Conservation (phyloP, 441 rosid genomes). For the Arabidopsis lyrata region DNA sequence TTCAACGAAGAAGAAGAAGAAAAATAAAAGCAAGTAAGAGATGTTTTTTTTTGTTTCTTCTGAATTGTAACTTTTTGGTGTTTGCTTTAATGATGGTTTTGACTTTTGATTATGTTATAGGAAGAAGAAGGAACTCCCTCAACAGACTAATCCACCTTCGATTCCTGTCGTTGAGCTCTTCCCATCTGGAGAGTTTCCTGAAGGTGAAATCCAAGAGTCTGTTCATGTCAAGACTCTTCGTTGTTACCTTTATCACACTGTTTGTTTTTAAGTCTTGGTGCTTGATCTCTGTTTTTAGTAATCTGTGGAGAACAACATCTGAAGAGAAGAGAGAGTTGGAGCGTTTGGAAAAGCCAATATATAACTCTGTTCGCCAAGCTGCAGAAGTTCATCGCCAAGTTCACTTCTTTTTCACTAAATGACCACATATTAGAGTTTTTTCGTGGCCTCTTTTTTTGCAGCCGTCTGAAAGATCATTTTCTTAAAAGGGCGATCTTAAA, state of each 20-base stretch:
- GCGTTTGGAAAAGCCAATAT: slow-evolving; percentile 82
- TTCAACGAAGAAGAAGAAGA: slow-evolving; percentile 89
- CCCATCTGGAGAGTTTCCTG: slow-evolving; percentile 92
- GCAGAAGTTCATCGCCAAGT: slow-evolving; percentile 99
- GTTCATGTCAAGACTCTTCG: no score
- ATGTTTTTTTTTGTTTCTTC: slow-evolving; percentile 26
- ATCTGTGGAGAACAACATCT: slow-evolving; percentile 93
- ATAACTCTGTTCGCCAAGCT: slow-evolving; percentile 92
- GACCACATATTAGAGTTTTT: slow-evolving; percentile 1
- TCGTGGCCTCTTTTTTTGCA: background rate
- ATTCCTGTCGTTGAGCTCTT: slow-evolving; percentile 79
- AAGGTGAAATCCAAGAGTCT: slow-evolving; percentile 97
- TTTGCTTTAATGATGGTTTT: slow-evolving; percentile 4
- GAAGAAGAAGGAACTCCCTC: slow-evolving; percentile 80
- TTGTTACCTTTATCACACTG: no score
- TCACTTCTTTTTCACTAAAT: background rate
- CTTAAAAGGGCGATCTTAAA: no score
- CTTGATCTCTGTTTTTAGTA: slow-evolving; percentile 58
- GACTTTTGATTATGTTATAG: slow-evolving; percentile 49
- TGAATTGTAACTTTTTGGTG: slow-evolving; percentile 31
- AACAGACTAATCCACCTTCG: slow-evolving; percentile 91
- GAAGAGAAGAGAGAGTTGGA: slow-evolving; percentile 97
- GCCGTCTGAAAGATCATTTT: slow-evolving; percentile 28
- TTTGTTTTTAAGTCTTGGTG: no score
- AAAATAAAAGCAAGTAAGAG: slow-evolving; percentile 91